These are phyloP conservation scores for Podaxis sp. DNA, from an alignment of 768 basidiomycete genomes.

Conservation along the genomic window DNA sequence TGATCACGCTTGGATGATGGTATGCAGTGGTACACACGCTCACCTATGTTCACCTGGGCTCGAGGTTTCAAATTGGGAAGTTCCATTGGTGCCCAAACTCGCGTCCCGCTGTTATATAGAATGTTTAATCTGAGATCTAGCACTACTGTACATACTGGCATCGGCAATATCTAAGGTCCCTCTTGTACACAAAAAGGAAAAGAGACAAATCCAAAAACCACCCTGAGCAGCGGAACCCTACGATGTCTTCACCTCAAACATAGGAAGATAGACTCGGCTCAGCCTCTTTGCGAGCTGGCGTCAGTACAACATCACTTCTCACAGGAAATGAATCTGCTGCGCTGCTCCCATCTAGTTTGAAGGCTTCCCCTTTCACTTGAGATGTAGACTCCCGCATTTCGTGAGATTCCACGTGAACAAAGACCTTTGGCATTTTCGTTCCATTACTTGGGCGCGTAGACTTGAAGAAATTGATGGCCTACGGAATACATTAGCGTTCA, in stretches of 20 bases:
- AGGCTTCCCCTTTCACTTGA: neutral
- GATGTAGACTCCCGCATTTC: slow-evolving; percentile 1
- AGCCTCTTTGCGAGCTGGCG: neutral
- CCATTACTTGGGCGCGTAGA: neutral
- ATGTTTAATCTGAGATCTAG: too few relatives aligned
- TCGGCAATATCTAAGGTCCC: too few relatives aligned
- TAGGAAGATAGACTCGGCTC: neutral
- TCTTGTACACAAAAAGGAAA: neutral
- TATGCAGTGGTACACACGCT: too few relatives aligned
- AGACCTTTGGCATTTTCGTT: neutral
- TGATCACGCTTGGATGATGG: too few relatives aligned
- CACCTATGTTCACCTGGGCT: too few relatives aligned
- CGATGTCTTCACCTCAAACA: neutral
- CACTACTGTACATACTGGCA: too few relatives aligned
- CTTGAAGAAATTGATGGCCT: neutral
- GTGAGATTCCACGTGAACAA: slow-evolving; percentile 12
- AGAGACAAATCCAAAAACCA: neutral
- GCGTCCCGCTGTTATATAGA: too few relatives aligned
- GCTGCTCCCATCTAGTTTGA: too few relatives aligned
- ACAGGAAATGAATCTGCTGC: neutral
- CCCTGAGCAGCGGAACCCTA: neutral
- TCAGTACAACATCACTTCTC: neutral
- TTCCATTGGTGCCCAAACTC: too few relatives aligned
- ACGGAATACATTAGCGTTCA: neutral
- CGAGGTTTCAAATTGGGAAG: too few relatives aligned